Base-by-base conservation (phyloP, 1,139 yeast genomes). In the Taphrina populina region DNA sequence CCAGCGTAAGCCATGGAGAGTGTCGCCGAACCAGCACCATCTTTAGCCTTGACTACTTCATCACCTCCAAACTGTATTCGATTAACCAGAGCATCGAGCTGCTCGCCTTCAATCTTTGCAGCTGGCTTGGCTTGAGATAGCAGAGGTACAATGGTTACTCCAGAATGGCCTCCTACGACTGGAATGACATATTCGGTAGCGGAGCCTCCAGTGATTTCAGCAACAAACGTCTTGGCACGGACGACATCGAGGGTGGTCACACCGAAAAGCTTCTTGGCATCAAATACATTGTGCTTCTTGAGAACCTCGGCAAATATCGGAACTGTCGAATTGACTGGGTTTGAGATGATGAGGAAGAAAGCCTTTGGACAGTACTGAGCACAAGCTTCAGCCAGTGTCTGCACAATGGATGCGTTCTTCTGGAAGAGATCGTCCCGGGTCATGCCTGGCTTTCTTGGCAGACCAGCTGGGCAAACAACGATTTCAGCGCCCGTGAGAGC, bases 61-160 rank as follows among this genome's bases (percentile, higher is more conserved):
- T 90, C 97, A 78, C 97, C 97, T 73, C 96, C 97, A 68, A 88
- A 90, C 77, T 90, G 97, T 69, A 90, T 92, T 77, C 97, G 84
- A 80, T 88, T 80, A 71, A 88, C 80, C 70, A 90, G 79, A 59
- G 81, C 82, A 64, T 87, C 86, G 65, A 75, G 73, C 30, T 52
- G 20, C 27, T 40, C 56, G 61, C 78, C 82, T 44, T 63, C 69
- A 66, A 76, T 76, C 64, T 80, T 73, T 67, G 82, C 71, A 65
- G 69, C 68, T 63, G 69, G 71, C 56, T 71, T 75, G 64, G 86
- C 76, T 71, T 81, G 84, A 58, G 96, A 87, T 71, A 90, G 76
- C 73, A 92, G 79, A 68, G 98, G 97, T 60, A 90, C 95, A 73
- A 92, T 92, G 71, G 98, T 92, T 72, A 87, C 87, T 73, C 98